Conservation (phyloP, 2,329 filamentous ascomycete genomes). For the Penicillium janthinellum region DNA sequence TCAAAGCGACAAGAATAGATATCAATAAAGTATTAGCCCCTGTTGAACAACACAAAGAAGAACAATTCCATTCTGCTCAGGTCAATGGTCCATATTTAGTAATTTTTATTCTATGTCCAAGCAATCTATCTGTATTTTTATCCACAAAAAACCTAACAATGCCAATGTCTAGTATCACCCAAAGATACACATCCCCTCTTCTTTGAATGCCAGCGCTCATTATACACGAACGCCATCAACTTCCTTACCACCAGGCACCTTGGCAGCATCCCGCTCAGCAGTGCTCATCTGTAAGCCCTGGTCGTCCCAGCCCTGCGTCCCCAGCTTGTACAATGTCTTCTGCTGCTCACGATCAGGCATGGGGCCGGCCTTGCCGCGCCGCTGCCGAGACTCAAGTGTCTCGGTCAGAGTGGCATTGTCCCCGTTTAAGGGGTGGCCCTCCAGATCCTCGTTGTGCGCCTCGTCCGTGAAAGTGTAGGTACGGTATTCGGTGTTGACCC, state of each 20-base stretch:
- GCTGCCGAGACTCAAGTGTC: slow-evolving; percentile 44
- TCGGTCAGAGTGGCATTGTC: slow-evolving; percentile 47
- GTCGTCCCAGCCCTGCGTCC: slow-evolving; percentile 47
- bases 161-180: slow-evolving; percentile 1
- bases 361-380: slow-evolving; percentile 42
- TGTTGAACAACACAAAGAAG: neutral
- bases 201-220: neutral
- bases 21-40: neutral
- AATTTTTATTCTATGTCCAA: slow-evolving; percentile 8
- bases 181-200: neutral
- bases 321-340: slow-evolving; percentile 41
- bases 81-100: neutral
- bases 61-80: neutral
- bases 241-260: slow-evolving; percentile 37
- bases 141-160: neutral
- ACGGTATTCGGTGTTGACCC: slow-evolving; percentile 73
- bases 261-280: slow-evolving; percentile 37
- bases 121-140: slow-evolving; percentile 5
- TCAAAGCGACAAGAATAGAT: neutral
- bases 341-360: slow-evolving; percentile 41
- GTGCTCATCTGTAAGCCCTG: slow-evolving; percentile 44
- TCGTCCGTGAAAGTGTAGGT: slow-evolving; percentile 65
- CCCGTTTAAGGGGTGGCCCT: slow-evolving; percentile 37
- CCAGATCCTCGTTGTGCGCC: slow-evolving; percentile 51
- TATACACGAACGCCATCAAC: slow-evolving; percentile 35